Evolutionary conservation across 108 stramenopile genomes (phyloP).

Genomic region (Skeletonema marinoi): DNA sequence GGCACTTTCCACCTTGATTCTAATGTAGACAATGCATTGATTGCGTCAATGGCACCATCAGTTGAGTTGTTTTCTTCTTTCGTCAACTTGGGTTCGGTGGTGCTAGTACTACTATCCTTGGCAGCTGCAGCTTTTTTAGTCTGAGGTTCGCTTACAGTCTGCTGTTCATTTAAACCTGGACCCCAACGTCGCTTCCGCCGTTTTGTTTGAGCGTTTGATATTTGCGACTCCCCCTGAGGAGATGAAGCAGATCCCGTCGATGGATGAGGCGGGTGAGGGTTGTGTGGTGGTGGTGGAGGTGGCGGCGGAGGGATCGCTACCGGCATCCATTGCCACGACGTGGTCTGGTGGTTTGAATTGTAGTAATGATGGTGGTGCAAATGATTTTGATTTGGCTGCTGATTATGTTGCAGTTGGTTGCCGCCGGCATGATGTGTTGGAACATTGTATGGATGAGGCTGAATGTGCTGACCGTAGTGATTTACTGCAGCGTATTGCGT

Average conservation of each 20-base stretch:
- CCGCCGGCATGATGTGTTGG: not conserved
- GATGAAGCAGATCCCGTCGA: not conserved
- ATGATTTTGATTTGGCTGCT: not conserved
- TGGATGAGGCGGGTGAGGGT: not conserved
- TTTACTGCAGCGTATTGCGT: not conserved
- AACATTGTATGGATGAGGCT: not conserved
- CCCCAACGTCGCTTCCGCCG: not conserved
- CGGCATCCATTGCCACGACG: not conserved
- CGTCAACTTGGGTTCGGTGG: no score
- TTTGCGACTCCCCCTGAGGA: not conserved
- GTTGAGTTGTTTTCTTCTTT: constrained; percentile 3
- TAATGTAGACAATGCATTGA: constrained; percentile 38
- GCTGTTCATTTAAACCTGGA: not conserved
- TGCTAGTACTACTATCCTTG: not conserved
- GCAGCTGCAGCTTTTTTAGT: no score
- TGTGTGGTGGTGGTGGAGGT: not conserved
- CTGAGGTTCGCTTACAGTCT: not conserved
- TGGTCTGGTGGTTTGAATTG: not conserved
- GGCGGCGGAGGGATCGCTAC: constrained; percentile 5
- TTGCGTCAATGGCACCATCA: constrained; percentile 22
- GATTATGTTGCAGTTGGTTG: not conserved
- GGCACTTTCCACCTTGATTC: constrained; percentile 27
- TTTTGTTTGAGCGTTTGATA: not conserved
- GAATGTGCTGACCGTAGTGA: not conserved
- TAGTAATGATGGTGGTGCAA: not conserved